Evolutionary conservation across 257 asterid species (phyloP).

Genomic region (Gentiana straminea): DNA sequence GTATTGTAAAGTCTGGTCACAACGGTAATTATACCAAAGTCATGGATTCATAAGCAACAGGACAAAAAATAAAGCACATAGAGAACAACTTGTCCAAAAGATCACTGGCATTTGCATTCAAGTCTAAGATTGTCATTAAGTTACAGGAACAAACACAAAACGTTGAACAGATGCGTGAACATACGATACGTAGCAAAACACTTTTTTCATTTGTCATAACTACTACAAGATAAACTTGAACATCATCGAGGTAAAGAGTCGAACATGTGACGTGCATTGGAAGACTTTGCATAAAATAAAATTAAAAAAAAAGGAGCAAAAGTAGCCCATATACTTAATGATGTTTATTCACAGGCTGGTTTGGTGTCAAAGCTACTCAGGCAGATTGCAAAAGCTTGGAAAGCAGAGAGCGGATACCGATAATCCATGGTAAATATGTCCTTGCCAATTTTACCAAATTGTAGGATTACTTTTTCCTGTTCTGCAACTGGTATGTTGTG

Average conservation of each 20-base stretch:
- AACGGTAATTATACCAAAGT: too few species aligned
- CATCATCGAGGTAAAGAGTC: too few species aligned
- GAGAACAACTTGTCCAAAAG: too few species aligned
- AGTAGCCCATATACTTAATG: slow-evolving; percentile 10
- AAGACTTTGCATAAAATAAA: neutral
- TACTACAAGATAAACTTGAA: neutral
- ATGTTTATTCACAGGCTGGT: slow-evolving; percentile 79
- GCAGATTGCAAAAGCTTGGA: slow-evolving; percentile 93
- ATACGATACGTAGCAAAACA: neutral
- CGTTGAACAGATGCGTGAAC: too few species aligned
- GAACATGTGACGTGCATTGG: too few species aligned
- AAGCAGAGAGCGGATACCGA: slow-evolving; percentile 79
- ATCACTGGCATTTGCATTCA: too few species aligned
- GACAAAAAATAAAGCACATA: too few species aligned
- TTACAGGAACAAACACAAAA: too few species aligned
- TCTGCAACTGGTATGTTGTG: slow-evolving; percentile 50
- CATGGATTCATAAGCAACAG: too few species aligned
- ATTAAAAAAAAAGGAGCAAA: slow-evolving; percentile 14
- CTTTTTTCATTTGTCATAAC: neutral
- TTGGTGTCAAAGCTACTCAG: slow-evolving; percentile 96
- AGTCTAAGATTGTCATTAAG: too few species aligned
- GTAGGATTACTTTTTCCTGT: slow-evolving; percentile 75
- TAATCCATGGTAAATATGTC: slow-evolving; percentile 96
- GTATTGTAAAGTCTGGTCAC: too few species aligned
- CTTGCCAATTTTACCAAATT: slow-evolving; percentile 90